Evolutionary conservation across 2,329 filamentous ascomycete species (phyloP), one percentile per base, ranked within the genome.

Genomic region (Alternaria triticina): DNA sequence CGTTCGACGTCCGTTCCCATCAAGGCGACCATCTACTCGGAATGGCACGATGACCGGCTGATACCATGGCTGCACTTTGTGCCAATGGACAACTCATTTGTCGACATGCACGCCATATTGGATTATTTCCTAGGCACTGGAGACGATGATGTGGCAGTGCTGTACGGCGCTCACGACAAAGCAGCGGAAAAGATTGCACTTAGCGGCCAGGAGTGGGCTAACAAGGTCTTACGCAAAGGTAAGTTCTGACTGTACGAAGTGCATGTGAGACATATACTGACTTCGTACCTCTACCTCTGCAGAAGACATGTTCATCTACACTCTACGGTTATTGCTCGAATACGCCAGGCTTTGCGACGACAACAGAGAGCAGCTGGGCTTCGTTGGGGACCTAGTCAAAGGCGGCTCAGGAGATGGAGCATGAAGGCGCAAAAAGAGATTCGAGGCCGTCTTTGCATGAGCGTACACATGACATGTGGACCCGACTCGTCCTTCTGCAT

Each of bases 11-110:
- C 87, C 15, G 78, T 94, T 9, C 90, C 90, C 0, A 87, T 96
- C 80, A 96, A 95, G 81, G 88, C 90, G 6, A 93, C 92, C 0
- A 82, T 95, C 22, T 96, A 90, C 80, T 85, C 87, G 20, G 92
- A 96, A 77, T 96, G 92, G 92, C 92, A 94, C 73, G 91, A 94
- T 75, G 83, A 68, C 71, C 83, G 76, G 70, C 83, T 95, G 2
- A 83, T 93, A 3, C 85, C 91, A 0, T 96, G 92, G 92, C 88
- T 88, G 72, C 92, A 95, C 79, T 95, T 93, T 71, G 89, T 93
- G 3, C 92, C 92, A n/a, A 89, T 95, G 86, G 90, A 93, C 74
- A 91, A 87, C 72, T 86, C 88, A 1, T 93, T 89, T 71, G 82
- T 86, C 30, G 92, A 94, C 69, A 86, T 91, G 71, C 93, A 89